phyloP scores from a whole-genome alignment of 2,329 filamentous ascomycete species.

The Phymatotrichopsis omnivora region DNA sequence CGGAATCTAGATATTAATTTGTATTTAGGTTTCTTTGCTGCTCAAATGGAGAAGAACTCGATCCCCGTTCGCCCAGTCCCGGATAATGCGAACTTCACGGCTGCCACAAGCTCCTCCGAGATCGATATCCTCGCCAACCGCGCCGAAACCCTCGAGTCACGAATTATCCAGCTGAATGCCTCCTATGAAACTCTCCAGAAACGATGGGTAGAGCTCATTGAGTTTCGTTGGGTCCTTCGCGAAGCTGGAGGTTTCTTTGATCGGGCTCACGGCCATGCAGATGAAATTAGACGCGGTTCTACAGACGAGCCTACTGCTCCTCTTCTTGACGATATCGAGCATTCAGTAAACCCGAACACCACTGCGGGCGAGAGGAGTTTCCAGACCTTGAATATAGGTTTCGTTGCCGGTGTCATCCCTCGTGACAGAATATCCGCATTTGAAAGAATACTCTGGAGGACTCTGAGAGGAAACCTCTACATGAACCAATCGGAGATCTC shows the following conservation, averaged over 20 bases:
- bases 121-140: slow-evolving; percentile 93
- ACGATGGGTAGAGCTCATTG: slow-evolving; percentile 88
- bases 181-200: slow-evolving; percentile 99
- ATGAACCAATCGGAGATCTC: slow-evolving; percentile 99
- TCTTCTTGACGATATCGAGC: slow-evolving; percentile 83
- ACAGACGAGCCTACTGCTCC: slow-evolving; percentile 80
- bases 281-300: slow-evolving; percentile 78
- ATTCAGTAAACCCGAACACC: slow-evolving; percentile 58
- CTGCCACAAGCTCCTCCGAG: slow-evolving; percentile 80
- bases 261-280: slow-evolving; percentile 86
- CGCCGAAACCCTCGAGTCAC: slow-evolving; percentile 83
- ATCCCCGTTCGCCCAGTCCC: slow-evolving; percentile 83
- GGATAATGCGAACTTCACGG: slow-evolving; percentile 77
- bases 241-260: slow-evolving; percentile 98
- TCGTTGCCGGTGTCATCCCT: slow-evolving; percentile 90
- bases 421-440: slow-evolving; percentile 89
- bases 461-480: slow-evolving; percentile 92
- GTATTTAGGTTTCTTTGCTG: slow-evolving; percentile 73
- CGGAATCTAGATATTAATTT: slow-evolving; percentile 26
- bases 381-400: slow-evolving; percentile 63
- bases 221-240: slow-evolving; percentile 95
- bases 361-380: slow-evolving; percentile 69
- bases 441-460: slow-evolving; percentile 95
- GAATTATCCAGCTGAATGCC: slow-evolving; percentile 84
- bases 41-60: slow-evolving; percentile 86